These are phyloP conservation scores for Colletotrichum godetiae DNA, from an alignment of 2,329 filamentous ascomycete genomes.

Conservation along the genomic window DNA sequence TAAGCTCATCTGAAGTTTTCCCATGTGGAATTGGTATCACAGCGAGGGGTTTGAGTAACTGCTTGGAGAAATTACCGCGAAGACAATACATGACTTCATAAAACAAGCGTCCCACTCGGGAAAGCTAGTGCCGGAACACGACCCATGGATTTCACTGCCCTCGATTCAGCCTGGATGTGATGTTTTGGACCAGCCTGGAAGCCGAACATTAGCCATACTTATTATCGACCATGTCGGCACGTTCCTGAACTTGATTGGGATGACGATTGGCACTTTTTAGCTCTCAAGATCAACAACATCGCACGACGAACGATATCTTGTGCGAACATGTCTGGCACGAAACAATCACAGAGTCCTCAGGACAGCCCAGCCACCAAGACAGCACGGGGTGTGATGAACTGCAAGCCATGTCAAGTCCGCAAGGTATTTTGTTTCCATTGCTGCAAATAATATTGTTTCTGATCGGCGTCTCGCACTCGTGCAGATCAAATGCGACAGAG, in stretches of 20 bases:
- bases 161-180: neutral
- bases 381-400: conserved; percentile 24
- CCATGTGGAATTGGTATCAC: conserved; percentile 26
- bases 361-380: conserved; percentile 13
- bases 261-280: neutral
- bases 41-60: conserved; percentile 28
- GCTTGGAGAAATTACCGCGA: neutral
- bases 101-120: conserved; percentile 29
- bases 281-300: neutral
- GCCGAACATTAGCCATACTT: conserved; percentile 21
- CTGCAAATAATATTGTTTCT: conserved; percentile 16
- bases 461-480: conserved; percentile 16
- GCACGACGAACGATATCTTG: neutral
- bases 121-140: conserved; percentile 17
- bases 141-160: conserved; percentile 1
- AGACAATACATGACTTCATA: conserved; percentile 1
- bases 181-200: neutral
- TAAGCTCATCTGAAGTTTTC: conserved; percentile 29
- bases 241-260: neutral
- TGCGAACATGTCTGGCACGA: conserved; percentile 25
- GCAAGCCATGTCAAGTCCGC: conserved; percentile 28
- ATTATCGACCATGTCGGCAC: conserved; percentile 22
- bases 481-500: conserved; percentile 35
- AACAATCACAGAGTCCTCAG: conserved; percentile 20
- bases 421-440: conserved; percentile 14